A percentile compares a stretch with the other conserved stretches of the same genome.
Evolutionary conservation across 345 rosid genomes (phyloP).

Genomic region (Cardamine chenopodiifolia): DNA sequence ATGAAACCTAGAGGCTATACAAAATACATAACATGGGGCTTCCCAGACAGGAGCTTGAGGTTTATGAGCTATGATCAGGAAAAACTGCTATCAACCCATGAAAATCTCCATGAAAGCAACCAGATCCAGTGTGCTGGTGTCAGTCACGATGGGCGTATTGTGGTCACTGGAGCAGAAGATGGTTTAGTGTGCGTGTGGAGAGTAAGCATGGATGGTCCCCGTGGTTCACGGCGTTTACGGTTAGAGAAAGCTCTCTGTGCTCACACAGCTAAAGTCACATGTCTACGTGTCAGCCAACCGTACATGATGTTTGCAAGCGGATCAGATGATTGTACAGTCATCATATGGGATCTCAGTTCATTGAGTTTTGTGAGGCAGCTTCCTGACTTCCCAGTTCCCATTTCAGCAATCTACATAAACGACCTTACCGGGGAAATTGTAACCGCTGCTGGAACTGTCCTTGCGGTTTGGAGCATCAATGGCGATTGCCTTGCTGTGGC

Average conservation of each 20-base stretch:
- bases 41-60: slow-evolving; percentile 90
- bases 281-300: slow-evolving; percentile 91
- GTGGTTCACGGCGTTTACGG: slow-evolving; percentile 50
- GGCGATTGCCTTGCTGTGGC: slow-evolving; percentile 95
- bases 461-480: slow-evolving; percentile 97
- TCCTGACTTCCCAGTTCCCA: slow-evolving; percentile 80
- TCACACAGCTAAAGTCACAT: slow-evolving; percentile 73
- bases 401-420: slow-evolving; percentile 88
- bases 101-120: slow-evolving; percentile 89
- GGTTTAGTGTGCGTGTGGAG: slow-evolving; percentile 84
- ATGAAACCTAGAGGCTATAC: slow-evolving; percentile 80
- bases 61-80: slow-evolving; percentile 93
- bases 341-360: slow-evolving; percentile 96
- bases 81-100: slow-evolving; percentile 80
- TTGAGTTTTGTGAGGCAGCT: slow-evolving; percentile 84
- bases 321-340: slow-evolving; percentile 93
- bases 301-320: slow-evolving; percentile 96
- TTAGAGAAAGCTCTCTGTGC: slow-evolving; percentile 77
- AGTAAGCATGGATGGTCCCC: slow-evolving; percentile 61
- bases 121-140: slow-evolving; percentile 80
- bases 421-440: slow-evolving; percentile 93
- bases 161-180: slow-evolving; percentile 90
- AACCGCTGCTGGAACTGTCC: slow-evolving; percentile 94
- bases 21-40: slow-evolving; percentile 87
- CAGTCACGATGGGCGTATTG: slow-evolving; percentile 82